phyloP scores from a whole-genome alignment of 2,329 filamentous ascomycete species.

The Aspergillus udagawae region DNA sequence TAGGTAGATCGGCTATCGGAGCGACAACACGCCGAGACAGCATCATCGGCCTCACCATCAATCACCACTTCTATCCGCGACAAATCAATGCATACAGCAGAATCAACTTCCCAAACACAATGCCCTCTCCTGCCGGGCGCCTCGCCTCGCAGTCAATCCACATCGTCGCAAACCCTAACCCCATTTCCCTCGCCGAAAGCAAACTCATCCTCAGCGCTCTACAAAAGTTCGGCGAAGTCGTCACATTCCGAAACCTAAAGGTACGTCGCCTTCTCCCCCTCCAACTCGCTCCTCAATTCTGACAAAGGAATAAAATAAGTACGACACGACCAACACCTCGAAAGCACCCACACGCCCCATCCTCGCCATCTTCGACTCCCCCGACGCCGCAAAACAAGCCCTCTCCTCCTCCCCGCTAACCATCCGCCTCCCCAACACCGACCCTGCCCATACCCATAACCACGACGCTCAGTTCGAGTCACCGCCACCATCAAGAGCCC shows the following conservation, averaged over 20 bases:
- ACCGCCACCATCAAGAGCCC: background rate
- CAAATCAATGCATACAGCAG: background rate
- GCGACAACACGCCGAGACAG: background rate
- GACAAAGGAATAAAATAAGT: slow-evolving; percentile 12
- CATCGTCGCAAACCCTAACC: slow-evolving; percentile 26
- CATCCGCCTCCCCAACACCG: slow-evolving; percentile 16
- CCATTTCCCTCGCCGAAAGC: slow-evolving; percentile 31
- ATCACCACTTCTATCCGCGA: slow-evolving; percentile 4
- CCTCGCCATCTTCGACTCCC: slow-evolving; percentile 34
- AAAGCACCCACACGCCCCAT: slow-evolving; percentile 17
- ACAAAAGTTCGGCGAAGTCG: slow-evolving; percentile 41
- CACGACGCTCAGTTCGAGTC: background rate
- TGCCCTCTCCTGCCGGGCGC: slow-evolving; percentile 11
- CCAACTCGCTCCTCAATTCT: background rate
- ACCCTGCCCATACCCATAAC: background rate
- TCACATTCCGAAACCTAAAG: slow-evolving; percentile 35
- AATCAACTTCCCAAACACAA: slow-evolving; percentile 4
- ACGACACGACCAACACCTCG: slow-evolving; percentile 26
- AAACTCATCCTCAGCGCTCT: slow-evolving; percentile 32
- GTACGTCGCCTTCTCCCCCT: slow-evolving; percentile 13
- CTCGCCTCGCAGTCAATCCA: slow-evolving; percentile 25
- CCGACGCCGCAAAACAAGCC: slow-evolving; percentile 31
- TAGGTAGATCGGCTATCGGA: background rate
- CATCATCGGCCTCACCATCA: slow-evolving; percentile 1
- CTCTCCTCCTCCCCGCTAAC: slow-evolving; percentile 30